Base-by-base conservation (phyloP, 1,284 basidiomycete species). In the Melampsora abietis-canadensis region DNA sequence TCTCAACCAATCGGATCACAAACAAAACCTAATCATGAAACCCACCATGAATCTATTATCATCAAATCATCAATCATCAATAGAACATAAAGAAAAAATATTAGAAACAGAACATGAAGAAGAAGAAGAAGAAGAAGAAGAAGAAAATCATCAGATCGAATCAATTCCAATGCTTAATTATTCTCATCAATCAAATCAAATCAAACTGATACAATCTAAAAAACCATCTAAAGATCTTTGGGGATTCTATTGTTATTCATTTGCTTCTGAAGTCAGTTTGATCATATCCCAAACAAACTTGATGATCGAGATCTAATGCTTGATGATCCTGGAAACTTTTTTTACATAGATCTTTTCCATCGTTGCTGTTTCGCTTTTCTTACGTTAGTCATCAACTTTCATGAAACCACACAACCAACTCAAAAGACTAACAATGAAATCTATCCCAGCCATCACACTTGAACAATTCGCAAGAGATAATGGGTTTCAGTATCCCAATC, bases 401-500 rank as follows among this genome's bases (percentile, higher is more conserved):
- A 34, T 44, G 30, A 66, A 37, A 27, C 31, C 34, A 31, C 15
- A 37, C 24, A 34, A 31, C 15, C 66, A 31, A 67, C 15, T 30
- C 24, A n/a, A 10, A 54, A 1, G 19, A 54, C 27, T 1, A 40
- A 2, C 76, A 76, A 63, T 64, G 27, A 27, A 27, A 27, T 68
- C 46, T 60, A 74, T 64, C 44, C 76, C 91, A 1, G 90, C 90
- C 0, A 90, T 92, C 77, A 90, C 89, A 78, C 83, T 92, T 10
- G 90, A 92, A 78, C 90, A 92, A 81, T 91, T 91, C 76, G 90
- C 90, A 1, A 85, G 89, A 70, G 90, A 92, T 82, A 91, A 91
- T 81, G 90, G 90, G 0, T 89, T 84, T 77, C 81, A 90, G 0
- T 82, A 87, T 21, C 90, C 90, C 0, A 87, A 88, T 76, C 85